Percentiles rank a stretch among this genome's conserved stretches.
Conservation (phyloP, 1,139 yeast genomes). For the Suzukiozyma palmioleophila region DNA sequence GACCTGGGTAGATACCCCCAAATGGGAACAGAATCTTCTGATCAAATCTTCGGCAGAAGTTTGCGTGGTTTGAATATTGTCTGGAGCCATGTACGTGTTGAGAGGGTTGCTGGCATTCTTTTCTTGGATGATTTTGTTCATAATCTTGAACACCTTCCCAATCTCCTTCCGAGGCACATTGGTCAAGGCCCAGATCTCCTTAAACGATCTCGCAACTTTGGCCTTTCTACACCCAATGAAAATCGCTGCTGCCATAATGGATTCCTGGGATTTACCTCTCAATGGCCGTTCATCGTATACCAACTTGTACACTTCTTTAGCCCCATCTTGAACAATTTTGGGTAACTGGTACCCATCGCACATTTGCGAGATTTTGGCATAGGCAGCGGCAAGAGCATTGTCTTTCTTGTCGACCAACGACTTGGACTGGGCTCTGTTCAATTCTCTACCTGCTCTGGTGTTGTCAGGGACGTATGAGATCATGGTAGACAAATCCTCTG, state of each 20-base stretch:
- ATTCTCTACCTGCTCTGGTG: constrained; percentile 73
- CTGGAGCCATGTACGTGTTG: constrained; percentile 31
- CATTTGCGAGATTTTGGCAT: constrained; percentile 88
- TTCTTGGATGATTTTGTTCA: constrained; percentile 70
- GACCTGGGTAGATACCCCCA: constrained; percentile 80
- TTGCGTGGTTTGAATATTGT: constrained; percentile 76
- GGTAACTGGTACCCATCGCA: constrained; percentile 97
- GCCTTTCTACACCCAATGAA: constrained; percentile 94
- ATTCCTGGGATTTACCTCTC: constrained; percentile 89
- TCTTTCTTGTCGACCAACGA: constrained; percentile 85
- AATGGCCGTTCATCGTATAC: constrained; percentile 85
- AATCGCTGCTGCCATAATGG: constrained; percentile 95
- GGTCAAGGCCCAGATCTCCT: constrained; percentile 94
- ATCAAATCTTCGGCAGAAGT: constrained; percentile 93
- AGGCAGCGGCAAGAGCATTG: constrained; percentile 83
- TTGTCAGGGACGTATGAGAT: constrained; percentile 84
- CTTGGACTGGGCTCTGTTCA: constrained; percentile 84
- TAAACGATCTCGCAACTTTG: constrained; percentile 89
- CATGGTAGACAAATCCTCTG: constrained; percentile 88
- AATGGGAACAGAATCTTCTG: constrained; percentile 92
- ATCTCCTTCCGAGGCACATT: constrained; percentile 92
- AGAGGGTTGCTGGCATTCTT: constrained; percentile 49
- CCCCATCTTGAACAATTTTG: constrained; percentile 93
- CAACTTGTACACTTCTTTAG: constrained; percentile 90
- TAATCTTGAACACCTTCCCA: constrained; percentile 80